Percentiles rank a stretch among this genome's conserved stretches.
Evolutionary conservation across 306 rosid species (phyloP).

Genomic region (Lathyrus tuberosus): DNA sequence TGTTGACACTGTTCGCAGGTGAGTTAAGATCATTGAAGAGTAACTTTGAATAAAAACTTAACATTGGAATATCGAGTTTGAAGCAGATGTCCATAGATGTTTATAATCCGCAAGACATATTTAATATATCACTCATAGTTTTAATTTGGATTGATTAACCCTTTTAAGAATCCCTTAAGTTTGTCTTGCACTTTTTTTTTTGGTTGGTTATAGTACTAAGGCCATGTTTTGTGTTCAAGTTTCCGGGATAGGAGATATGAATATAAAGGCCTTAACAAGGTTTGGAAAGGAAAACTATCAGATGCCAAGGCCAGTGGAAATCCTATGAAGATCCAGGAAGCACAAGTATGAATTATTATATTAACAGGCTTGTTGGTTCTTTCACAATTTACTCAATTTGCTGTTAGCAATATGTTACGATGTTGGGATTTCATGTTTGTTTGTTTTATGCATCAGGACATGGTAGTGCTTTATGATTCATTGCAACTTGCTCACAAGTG

Average conservation of each 20-base stretch:
- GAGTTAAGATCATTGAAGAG: slow-evolving; percentile 39
- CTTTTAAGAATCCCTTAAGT: slow-evolving; percentile 15
- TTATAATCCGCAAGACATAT: slow-evolving; percentile 18
- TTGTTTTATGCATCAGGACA: slow-evolving; percentile 66
- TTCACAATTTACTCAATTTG: slow-evolving; percentile 33
- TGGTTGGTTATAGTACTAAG: slow-evolving; percentile 40
- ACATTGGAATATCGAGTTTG: slow-evolving; percentile 23
- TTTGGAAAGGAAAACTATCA: slow-evolving; percentile 92
- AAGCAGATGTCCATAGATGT: slow-evolving; percentile 26
- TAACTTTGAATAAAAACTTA: slow-evolving; percentile 25
- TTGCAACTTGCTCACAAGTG: slow-evolving; percentile 93
- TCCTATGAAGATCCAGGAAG: slow-evolving; percentile 90
- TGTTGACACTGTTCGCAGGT: slow-evolving; percentile 99
- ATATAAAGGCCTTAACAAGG: slow-evolving; percentile 95
- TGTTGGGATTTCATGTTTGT: slow-evolving; percentile 32
- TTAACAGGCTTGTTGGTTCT: slow-evolving; percentile 45
- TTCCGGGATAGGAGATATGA: slow-evolving; percentile 98
- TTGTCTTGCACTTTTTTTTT: slow-evolving; percentile 9
- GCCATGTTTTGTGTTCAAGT: slow-evolving; percentile 54
- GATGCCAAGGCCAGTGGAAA: slow-evolving; percentile 93
- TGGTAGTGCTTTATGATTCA: slow-evolving; percentile 92
- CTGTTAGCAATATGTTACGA: slow-evolving; percentile 5
- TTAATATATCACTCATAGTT: slow-evolving; percentile 30
- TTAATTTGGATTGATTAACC: slow-evolving; percentile 5
- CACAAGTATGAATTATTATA: slow-evolving; percentile 65